A percentile compares a stretch with the other conserved stretches of the same genome.
phyloP scores from a whole-genome alignment of 139 green algal genomes.

The Raphidocelis subcapitata region DNA sequence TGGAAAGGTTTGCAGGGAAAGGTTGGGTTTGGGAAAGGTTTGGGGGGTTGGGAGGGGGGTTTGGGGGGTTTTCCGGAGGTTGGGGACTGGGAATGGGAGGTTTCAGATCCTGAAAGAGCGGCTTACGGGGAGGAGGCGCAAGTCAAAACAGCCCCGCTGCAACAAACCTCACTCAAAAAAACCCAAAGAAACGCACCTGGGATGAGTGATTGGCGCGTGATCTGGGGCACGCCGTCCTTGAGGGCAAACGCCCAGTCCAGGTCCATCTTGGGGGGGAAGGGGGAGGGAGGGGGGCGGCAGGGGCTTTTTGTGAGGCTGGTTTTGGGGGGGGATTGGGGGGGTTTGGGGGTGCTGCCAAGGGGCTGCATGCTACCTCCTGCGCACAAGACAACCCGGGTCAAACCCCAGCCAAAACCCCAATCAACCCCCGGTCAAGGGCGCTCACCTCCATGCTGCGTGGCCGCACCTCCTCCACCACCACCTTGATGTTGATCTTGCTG shows the following conservation, averaged over 20 bases:
- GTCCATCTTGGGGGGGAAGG: constrained; percentile 39
- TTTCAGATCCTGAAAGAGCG: background rate
- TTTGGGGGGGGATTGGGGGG: too few relatives aligned
- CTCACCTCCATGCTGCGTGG: constrained; percentile 45
- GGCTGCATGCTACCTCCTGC: too few relatives aligned
- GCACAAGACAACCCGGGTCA: too few relatives aligned
- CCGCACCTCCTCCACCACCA: constrained; percentile 42
- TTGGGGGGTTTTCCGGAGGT: background rate
- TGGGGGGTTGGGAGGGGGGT: background rate
- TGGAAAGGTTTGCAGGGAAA: background rate
- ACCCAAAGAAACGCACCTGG: too few relatives aligned
- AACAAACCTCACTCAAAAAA: too few relatives aligned
- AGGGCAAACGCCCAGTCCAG: constrained; percentile 61
- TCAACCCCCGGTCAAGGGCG: background rate
- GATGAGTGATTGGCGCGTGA: constrained; percentile 51
- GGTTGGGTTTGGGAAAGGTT: background rate
- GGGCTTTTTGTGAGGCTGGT: too few relatives aligned
- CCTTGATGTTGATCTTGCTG: constrained; percentile 57
- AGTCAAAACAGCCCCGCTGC: too few relatives aligned
- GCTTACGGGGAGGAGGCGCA: background rate
- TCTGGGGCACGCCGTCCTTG: constrained; percentile 45
- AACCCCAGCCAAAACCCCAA: background rate
- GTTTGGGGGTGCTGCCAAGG: too few relatives aligned
- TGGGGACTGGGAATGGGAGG: background rate
- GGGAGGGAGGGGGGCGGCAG: too few relatives aligned